A percentile compares a stretch with the other conserved stretches of the same genome.
Conservation (phyloP, 176 grass and related monocot genomes). For the Luzula sylvatica region DNA sequence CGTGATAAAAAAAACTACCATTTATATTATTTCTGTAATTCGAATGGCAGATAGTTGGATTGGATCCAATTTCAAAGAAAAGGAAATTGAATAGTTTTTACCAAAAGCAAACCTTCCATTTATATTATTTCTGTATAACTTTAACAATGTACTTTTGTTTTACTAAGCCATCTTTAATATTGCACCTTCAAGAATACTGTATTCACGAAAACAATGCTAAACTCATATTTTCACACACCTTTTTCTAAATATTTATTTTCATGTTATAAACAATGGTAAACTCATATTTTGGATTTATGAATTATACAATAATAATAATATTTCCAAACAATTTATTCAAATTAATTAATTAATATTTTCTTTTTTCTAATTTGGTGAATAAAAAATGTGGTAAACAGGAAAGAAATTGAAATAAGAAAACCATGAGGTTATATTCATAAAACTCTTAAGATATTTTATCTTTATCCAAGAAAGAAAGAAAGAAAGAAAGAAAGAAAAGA, state of each 20-base stretch:
- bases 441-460: background rate
- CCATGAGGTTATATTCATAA: background rate
- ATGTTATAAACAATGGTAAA: too few species aligned
- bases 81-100: background rate
- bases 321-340: too few species aligned
- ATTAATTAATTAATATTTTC: too few species aligned
- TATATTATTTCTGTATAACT: too few species aligned
- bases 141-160: too few species aligned
- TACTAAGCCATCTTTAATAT: background rate
- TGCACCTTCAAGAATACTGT: background rate
- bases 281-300: too few species aligned
- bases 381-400: too few species aligned
- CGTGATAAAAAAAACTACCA: slow-evolving; percentile 10
- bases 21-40: background rate
- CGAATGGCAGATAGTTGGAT: background rate
- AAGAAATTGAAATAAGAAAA: background rate
- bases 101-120: too few species aligned
- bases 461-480: background rate
- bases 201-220: background rate
- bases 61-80: background rate
- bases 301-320: too few species aligned
- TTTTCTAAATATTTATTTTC: too few species aligned
- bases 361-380: too few species aligned
- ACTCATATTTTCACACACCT: too few species aligned
- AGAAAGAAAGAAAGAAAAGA: background rate